Evolutionary conservation across 148 eudicot genomes (phyloP), one percentile per base, ranked within the genome.

Genomic region (Rhododendron vialii): DNA sequence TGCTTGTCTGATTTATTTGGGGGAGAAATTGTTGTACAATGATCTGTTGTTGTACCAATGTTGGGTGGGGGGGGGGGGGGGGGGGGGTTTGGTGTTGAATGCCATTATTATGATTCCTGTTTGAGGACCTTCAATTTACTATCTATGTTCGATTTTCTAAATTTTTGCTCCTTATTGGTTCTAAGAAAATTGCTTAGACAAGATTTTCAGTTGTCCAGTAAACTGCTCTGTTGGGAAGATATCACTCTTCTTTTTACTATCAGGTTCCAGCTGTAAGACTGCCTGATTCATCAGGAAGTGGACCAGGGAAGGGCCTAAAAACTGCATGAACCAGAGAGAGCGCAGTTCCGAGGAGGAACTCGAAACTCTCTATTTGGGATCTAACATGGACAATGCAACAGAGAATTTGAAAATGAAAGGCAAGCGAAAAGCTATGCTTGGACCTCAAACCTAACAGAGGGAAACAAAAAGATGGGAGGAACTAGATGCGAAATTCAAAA

Each of bases 41-140:
- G 35, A 47, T 78, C n/a, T 78, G 65, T 24, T 63, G 55, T 45
- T 84, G 85, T 84, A 71, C n/a, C 47, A 73, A 50, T 43, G 28
- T 20, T 22, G 1, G 14, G 4, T 8, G n/a, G 69, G 0, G 33
- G 4, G 30, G 30, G 33, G 1, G 14, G 4, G 24, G n/a, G 69
- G 0, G 33, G 4, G 30, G 30, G 30, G 30, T 30, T 30, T 0
- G 30, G 30, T 36, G 38, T 36, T 36, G 38, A 5, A 73, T 73
- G 6, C 28, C 38, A 7, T 45, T 71, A 35, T 17, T 47, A 11
- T 47, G 36, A 13, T 71, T 30, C 15, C 8, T 73, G 78, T 17
- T 74, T 15, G 45, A 74, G 45, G 45, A 17, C 5, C 15, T 67
- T 26, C 75, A 69, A 12, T 26, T 12, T 69, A 67, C 30, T 47